Evolutionary conservation across 371 early-diverging fungal species (phyloP).

Genomic region (Haplosporangium sp.): DNA sequence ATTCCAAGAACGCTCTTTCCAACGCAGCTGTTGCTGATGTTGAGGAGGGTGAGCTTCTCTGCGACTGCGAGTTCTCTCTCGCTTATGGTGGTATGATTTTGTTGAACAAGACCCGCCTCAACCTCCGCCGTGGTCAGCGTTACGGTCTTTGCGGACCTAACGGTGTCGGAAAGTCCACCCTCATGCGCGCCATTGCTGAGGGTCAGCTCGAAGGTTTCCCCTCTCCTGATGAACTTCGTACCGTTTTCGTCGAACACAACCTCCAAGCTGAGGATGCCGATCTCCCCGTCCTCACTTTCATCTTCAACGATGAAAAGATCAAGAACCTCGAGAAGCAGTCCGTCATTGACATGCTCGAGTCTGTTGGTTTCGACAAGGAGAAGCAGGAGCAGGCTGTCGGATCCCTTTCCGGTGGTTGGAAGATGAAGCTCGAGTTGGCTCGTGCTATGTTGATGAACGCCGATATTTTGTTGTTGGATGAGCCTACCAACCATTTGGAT

Average conservation of each 20-base stretch:
- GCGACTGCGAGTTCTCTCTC: slow-evolving; percentile 85
- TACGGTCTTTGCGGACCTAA: slow-evolving; percentile 74
- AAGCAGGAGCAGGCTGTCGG: slow-evolving; percentile 76
- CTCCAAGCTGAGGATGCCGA: slow-evolving; percentile 83
- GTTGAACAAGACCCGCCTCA: slow-evolving; percentile 80
- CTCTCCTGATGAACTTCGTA: slow-evolving; percentile 75
- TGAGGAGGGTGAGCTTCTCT: slow-evolving; percentile 81
- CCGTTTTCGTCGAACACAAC: slow-evolving; percentile 83
- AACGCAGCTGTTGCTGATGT: slow-evolving; percentile 71
- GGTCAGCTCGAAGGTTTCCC: slow-evolving; percentile 87
- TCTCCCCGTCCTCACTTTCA: slow-evolving; percentile 76
- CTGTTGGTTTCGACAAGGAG: slow-evolving; percentile 78
- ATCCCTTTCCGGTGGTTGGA: slow-evolving; percentile 87
- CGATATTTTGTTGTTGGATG: slow-evolving; percentile 90
- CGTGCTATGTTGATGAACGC: slow-evolving; percentile 86
- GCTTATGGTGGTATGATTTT: slow-evolving; percentile 89
- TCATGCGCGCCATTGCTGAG: slow-evolving; percentile 86
- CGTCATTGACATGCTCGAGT: slow-evolving; percentile 68
- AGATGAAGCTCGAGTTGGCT: slow-evolving; percentile 90
- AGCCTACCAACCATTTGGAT: slow-evolving; percentile 96
- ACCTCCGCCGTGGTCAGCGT: slow-evolving; percentile 73
- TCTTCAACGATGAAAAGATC: slow-evolving; percentile 60
- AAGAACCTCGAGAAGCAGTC: slow-evolving; percentile 55
- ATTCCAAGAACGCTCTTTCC: slow-evolving; percentile 60
- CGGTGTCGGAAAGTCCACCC: slow-evolving; percentile 92